phyloP scores from a whole-genome alignment of 2,329 filamentous ascomycete genomes.

The Aspergillus ochraceus region DNA sequence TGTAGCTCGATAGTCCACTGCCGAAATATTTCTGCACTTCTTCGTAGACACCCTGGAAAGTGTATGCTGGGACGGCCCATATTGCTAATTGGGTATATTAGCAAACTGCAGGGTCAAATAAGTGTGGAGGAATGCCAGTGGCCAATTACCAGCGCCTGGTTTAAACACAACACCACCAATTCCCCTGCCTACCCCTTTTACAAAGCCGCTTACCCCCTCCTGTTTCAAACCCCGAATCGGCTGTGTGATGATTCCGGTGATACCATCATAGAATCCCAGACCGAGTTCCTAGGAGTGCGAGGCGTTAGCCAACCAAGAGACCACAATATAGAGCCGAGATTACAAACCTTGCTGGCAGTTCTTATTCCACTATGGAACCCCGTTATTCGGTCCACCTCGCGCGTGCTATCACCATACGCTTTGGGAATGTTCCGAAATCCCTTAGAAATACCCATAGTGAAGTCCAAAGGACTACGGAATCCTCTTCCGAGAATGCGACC shows the following conservation, averaged over 20 bases:
- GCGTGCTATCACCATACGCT: background rate
- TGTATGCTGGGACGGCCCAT: background rate
- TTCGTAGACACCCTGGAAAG: background rate
- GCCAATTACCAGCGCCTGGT: constrained; percentile 41
- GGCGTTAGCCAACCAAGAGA: background rate
- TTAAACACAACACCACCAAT: constrained; percentile 79
- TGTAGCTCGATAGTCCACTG: background rate
- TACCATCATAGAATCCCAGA: constrained; percentile 76
- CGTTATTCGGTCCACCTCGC: background rate
- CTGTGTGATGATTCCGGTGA: constrained; percentile 77
- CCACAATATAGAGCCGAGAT: background rate
- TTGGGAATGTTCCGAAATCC: background rate
- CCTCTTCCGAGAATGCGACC: background rate
- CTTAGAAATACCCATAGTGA: background rate
- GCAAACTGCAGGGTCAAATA: no score
- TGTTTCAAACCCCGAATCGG: constrained; percentile 69
- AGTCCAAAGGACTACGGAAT: background rate
- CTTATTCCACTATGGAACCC: background rate
- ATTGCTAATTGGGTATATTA: background rate
- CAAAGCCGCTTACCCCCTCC: constrained; percentile 65
- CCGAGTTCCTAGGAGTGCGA: constrained; percentile 58
- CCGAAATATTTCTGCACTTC: background rate
- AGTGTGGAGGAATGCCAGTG: no score
- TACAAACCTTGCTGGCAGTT: background rate
- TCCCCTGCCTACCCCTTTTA: constrained; percentile 81